Base-by-base conservation (phyloP, 129 eudicot species). In the Artemisia tridentata region DNA sequence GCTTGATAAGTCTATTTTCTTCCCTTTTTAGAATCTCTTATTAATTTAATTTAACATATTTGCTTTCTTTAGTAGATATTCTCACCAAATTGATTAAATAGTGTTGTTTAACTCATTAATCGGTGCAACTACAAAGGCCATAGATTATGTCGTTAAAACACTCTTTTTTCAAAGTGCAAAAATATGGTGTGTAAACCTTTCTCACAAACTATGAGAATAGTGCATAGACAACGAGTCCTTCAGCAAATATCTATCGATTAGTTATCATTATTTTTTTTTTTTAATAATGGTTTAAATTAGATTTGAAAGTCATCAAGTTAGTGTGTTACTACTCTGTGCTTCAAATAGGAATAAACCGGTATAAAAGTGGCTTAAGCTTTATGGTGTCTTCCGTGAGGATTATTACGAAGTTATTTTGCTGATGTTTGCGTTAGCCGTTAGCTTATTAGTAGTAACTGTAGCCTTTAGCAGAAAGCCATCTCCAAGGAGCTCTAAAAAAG, bases 101-200 rank as follows among this genome's bases (percentile, higher is more conserved):
- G n/a, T n/a, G n/a, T n/a, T n/a, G n/a, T n/a, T n/a, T n/a, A n/a
- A n/a, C n/a, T n/a, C n/a, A n/a, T n/a, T n/a, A n/a, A n/a, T n/a
- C n/a, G n/a, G n/a, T 23, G 50, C 29, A 51, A 60, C 69, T 49
- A 76, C 69, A 68, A 57, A 57, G 62, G 74, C 38, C 59, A 6
- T 31, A 75, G 38, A 27, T 63, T 73, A 50, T 43, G 75, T 71
- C 29, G 57, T 45, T 20, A 61, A 72, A 47, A 5, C 14, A 51
- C 14, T 43, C 15, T 45, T 58, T 56, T 66, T 68, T 48, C 59
- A 25, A 75, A 59, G 57, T 18, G 53, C 52, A 68, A 76, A 51
- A 58, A 60, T 77, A 46, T 48, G 13, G 11, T 49, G 63, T 69
- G 62, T 69, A 41, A 38, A 68, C 54, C 45, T 69, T 62, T 76